phyloP scores from a whole-genome alignment of 495 filamentous ascomycete species.

The Evernia prunastri region DNA sequence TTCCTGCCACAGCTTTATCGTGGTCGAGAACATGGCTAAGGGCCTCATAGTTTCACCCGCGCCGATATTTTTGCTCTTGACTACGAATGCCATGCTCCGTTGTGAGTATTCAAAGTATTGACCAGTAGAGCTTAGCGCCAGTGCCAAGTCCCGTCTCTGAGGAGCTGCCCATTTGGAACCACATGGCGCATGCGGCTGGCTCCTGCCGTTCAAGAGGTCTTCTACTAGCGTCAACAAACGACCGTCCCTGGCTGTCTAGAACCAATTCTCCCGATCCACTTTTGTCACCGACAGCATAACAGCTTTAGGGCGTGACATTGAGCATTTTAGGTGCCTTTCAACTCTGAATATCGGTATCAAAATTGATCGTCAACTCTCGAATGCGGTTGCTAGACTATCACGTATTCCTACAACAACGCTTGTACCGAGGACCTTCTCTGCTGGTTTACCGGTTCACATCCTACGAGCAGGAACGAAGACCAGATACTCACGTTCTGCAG shows the following conservation, averaged over 20 bases:
- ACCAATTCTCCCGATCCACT: background rate
- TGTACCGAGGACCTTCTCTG: background rate
- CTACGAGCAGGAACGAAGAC: background rate
- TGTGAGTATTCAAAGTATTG: background rate
- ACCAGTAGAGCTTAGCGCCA: background rate
- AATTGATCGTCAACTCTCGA: conserved; percentile 3
- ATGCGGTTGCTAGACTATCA: background rate
- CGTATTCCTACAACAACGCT: background rate
- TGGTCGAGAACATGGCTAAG: conserved; percentile 6
- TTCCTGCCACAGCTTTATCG: conserved; percentile 15
- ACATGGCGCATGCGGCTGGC: background rate
- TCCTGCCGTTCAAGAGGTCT: conserved; percentile 3
- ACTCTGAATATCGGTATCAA: background rate
- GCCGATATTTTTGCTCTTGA: background rate
- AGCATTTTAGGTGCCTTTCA: background rate
- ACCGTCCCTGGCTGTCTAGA: background rate
- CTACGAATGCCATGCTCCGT: background rate
- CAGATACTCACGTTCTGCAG: conserved; percentile 1
- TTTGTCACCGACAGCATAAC: background rate
- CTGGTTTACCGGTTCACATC: background rate
- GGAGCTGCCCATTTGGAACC: background rate
- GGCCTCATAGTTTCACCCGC: background rate
- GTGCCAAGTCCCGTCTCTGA: background rate
- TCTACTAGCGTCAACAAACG: background rate
- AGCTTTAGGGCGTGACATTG: conserved; percentile 3